These are phyloP conservation scores for Acanthamoeba healyi DNA, from an alignment of 208 protist species.

Conservation along the genomic window DNA sequence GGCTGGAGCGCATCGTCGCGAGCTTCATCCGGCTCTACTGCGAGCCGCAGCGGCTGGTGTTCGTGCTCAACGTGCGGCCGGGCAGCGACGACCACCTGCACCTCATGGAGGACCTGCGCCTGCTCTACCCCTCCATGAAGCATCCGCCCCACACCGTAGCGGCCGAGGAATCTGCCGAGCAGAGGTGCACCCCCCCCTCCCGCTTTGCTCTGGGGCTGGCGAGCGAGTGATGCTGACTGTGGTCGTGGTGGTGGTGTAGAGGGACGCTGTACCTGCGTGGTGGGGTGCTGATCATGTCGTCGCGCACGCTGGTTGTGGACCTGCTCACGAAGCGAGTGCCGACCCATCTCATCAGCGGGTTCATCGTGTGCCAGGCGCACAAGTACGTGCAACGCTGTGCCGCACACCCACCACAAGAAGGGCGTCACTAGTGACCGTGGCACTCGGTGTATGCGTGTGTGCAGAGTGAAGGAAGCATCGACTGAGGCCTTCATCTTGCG, in stretches of 20 bases:
- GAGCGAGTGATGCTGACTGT: too few relatives aligned
- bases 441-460: background rate
- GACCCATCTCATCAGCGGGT: conserved; percentile 82
- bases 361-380: conserved; percentile 87
- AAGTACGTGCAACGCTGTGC: background rate
- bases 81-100: conserved; percentile 46
- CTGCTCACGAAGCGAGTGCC: conserved; percentile 86
- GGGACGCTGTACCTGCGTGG: conserved; percentile 80
- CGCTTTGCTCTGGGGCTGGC: too few relatives aligned
- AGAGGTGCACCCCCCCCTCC: too few relatives aligned
- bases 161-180: conserved; percentile 69
- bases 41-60: conserved; percentile 80
- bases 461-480: conserved; percentile 34
- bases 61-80: conserved; percentile 80
- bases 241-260: conserved; percentile 14
- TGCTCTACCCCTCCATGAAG: background rate
- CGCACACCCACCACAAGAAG: too few relatives aligned
- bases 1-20: conserved; percentile 81
- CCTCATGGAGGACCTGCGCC: conserved; percentile 72
- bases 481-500: conserved; percentile 67
- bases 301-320: conserved; percentile 90
- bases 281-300: conserved; percentile 87
- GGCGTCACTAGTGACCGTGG: background rate
- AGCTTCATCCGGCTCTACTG: conserved; percentile 82
- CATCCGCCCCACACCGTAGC: conserved; percentile 72